phyloP scores from a whole-genome alignment of 1,284 basidiomycete species.

The Peniophora sp. region DNA sequence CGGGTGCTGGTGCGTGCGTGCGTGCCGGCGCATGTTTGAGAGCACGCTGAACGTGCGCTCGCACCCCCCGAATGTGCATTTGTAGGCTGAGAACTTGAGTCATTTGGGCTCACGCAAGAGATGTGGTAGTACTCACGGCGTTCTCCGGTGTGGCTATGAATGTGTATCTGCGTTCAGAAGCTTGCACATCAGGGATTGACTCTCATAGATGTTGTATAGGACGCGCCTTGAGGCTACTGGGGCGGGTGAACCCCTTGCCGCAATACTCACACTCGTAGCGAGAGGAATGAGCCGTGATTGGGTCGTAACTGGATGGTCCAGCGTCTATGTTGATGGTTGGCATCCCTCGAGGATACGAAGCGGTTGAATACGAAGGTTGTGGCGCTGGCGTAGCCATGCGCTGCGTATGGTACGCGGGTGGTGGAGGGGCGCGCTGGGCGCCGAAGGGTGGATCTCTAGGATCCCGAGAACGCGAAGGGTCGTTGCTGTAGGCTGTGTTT shows the following conservation, averaged over 20 bases:
- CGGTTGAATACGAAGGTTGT: too few species aligned
- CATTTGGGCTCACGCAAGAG: constrained; percentile 8
- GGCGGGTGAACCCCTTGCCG: constrained; percentile 73
- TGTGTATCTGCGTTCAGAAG: constrained; percentile 52
- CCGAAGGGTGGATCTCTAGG: too few species aligned
- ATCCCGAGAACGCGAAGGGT: too few species aligned
- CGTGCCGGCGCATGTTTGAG: constrained; percentile 82
- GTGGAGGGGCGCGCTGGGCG: too few species aligned
- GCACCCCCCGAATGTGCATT: constrained; percentile 67
- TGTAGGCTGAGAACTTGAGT: constrained; percentile 45
- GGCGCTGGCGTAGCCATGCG: too few species aligned
- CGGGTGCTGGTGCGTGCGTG: constrained; percentile 57
- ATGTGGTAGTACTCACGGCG: constrained; percentile 52
- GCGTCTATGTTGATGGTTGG: too few species aligned
- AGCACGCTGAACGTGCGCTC: constrained; percentile 78
- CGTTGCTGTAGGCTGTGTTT: background rate
- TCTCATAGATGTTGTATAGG: background rate
- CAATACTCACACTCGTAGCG: constrained; percentile 70
- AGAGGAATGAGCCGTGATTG: background rate
- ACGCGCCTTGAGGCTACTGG: constrained; percentile 70
- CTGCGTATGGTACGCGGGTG: too few species aligned
- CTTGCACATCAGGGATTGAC: too few species aligned
- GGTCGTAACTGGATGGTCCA: too few species aligned
- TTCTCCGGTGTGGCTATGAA: constrained; percentile 79
- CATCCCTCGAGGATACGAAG: too few species aligned